phyloP scores from a whole-genome alignment of 257 asterid species.

The Lycium barbarum region DNA sequence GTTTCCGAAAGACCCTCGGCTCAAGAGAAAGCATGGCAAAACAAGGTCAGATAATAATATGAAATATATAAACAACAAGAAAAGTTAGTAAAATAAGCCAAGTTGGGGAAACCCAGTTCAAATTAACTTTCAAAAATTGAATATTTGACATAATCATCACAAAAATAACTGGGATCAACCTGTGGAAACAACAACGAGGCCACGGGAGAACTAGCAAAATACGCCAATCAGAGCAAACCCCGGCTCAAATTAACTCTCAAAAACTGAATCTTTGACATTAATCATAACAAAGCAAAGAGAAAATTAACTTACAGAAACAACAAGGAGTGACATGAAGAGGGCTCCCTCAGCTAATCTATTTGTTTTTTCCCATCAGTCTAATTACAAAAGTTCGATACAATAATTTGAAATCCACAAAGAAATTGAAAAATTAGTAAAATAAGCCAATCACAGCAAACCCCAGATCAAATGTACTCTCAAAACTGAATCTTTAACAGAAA shows the following conservation, averaged over 20 bases:
- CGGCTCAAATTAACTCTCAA: background rate
- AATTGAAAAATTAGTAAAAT: background rate
- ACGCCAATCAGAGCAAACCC: background rate
- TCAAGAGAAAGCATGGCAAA: no score
- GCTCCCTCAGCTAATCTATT: slow-evolving; percentile 74
- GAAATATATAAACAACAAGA: background rate
- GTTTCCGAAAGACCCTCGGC: no score
- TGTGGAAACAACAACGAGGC: background rate
- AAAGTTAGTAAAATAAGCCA: background rate
- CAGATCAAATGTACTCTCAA: background rate
- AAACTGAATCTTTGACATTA: background rate
- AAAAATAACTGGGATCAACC: background rate
- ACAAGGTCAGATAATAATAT: no score
- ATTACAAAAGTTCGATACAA: background rate
- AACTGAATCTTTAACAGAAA: background rate
- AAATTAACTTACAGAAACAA: slow-evolving; percentile 59
- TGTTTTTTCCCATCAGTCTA: background rate
- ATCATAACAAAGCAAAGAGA: background rate
- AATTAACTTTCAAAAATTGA: background rate
- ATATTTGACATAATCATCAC: background rate
- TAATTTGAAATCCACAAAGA: background rate
- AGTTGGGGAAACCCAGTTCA: background rate
- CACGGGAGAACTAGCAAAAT: background rate
- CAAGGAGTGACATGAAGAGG: slow-evolving; percentile 66
- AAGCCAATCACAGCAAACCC: background rate